Evolutionary conservation across 2,329 filamentous ascomycete genomes (phyloP), one percentile per base, ranked within the genome.

Genomic region (Tothia fuscella): DNA sequence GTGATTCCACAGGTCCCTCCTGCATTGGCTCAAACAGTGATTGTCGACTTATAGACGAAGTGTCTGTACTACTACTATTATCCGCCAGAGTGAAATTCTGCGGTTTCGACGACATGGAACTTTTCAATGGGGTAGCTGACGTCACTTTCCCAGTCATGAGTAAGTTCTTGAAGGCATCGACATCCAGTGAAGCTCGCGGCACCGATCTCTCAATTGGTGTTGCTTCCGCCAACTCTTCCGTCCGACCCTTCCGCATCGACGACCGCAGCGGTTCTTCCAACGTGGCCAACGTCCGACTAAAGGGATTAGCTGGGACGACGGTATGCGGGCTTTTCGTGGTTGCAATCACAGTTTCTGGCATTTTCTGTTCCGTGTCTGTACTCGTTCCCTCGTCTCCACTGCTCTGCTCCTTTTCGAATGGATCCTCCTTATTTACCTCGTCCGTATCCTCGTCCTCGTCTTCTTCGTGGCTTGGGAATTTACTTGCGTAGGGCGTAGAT

Each of bases 151-250:
- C 84, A 0, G 82, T 91, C 63, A 91, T 67, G 36, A 91, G 68
- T 46, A 91, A 62, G 45, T 79, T 72, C 53, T 78, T 79, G 62
- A 91, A 91, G 6, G 82, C 78, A 54, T 85, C 77, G 1, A 89
- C 84, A 54, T 91, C 82, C 48, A 89, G 60, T 0, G 75, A 69
- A 28, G 56, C 57, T 53, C 56, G 62, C 36, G 50, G 48, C 43
- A 28, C n/a, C 4, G 2, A n/a, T 20, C 42, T 17, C 5, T 43
- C 36, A 19, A 6, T 7, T 13, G 48, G 51, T 49, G 51, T 47
- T 46, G 43, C 31, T n/a, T 47, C 34, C 40, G 46, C 37, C 43
- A 51, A 52, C 46, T 55, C 51, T 50, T 54, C 33, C 36, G 46
- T 30, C 29, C 7, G 25, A 19, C 31, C 42, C 17, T 43, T 38